Evolutionary conservation across 495 filamentous ascomycete genomes (phyloP).

Genomic region (Trypethelium eluteriae): DNA sequence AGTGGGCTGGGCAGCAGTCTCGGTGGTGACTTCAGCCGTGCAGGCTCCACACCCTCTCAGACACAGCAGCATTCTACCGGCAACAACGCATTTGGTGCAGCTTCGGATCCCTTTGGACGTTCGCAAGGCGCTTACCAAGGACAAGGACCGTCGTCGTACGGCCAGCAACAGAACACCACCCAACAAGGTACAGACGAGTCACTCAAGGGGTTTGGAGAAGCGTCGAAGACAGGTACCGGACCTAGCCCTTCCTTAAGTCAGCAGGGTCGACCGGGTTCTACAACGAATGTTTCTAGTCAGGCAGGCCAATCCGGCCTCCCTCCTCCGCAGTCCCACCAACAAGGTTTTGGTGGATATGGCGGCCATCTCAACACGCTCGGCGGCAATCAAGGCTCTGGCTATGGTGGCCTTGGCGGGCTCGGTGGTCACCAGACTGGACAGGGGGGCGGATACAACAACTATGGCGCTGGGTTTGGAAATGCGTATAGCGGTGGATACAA

Average conservation of each 20-base stretch:
- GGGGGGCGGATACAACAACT: conserved; percentile 42
- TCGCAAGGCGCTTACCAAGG: conserved; percentile 57
- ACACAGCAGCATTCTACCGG: conserved; percentile 57
- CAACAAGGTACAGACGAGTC: conserved; percentile 56
- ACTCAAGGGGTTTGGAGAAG: conserved; percentile 67
- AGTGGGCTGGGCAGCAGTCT: conserved; percentile 56
- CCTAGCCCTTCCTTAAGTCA: conserved; percentile 80
- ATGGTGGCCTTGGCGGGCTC: conserved; percentile 63
- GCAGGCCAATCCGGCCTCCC: conserved; percentile 60
- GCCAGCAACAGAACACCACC: conserved; percentile 54
- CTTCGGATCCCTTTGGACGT: conserved; percentile 74
- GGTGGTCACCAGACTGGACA: conserved; percentile 59
- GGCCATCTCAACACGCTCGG: conserved; percentile 47
- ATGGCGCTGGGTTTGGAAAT: conserved; percentile 44
- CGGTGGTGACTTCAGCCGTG: conserved; percentile 63
- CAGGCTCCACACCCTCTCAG: conserved; percentile 63
- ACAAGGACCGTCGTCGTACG: conserved; percentile 54
- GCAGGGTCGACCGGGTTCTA: conserved; percentile 75
- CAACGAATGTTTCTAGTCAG: conserved; percentile 56
- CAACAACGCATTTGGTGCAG: conserved; percentile 57
- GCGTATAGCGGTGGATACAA: conserved; percentile 37
- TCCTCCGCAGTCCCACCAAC: conserved; percentile 64
- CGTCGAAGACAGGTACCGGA: conserved; percentile 59
- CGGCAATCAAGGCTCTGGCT: conserved; percentile 51
- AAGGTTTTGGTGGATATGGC: conserved; percentile 67